These are phyloP conservation scores for Ascochyta lentis DNA, from an alignment of 2,329 filamentous ascomycete species.

Conservation along the genomic window DNA sequence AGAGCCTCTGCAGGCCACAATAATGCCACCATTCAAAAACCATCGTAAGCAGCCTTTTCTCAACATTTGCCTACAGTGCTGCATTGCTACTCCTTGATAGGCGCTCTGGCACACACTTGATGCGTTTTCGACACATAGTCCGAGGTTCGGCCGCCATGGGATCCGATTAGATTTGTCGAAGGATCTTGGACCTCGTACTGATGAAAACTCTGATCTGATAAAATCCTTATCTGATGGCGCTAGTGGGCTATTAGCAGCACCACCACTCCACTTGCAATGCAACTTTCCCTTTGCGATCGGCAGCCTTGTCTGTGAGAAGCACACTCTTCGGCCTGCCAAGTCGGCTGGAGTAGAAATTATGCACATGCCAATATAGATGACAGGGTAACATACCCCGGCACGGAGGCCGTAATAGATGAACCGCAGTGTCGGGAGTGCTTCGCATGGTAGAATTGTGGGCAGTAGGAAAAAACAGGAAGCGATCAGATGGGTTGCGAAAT, in stretches of 20 bases:
- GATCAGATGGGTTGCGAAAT: not conserved
- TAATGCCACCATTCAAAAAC: conserved; percentile 1
- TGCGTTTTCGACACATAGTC: not conserved
- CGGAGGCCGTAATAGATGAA: not conserved
- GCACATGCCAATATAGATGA: not conserved
- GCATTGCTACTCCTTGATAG: not conserved
- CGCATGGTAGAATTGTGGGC: not conserved
- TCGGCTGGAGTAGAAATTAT: not conserved
- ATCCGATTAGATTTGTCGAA: not conserved
- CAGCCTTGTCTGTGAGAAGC: not conserved
- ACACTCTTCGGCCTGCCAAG: not conserved
- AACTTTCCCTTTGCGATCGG: conserved; percentile 7
- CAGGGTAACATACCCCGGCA: not conserved
- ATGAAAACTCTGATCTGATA: conserved; percentile 4
- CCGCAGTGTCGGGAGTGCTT: conserved; percentile 1
- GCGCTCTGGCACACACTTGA: not conserved
- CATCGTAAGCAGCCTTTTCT: not conserved
- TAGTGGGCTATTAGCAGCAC: not conserved
- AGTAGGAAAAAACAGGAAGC: not conserved
- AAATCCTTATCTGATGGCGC: conserved; percentile 9
- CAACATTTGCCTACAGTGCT: not conserved
- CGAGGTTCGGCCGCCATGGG: not conserved
- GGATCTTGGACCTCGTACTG: not conserved
- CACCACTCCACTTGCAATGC: conserved; percentile 7
- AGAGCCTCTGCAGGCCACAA: not conserved